A percentile compares a stretch with the other conserved stretches of the same genome.
Evolutionary conservation across 805 yeast species (phyloP).

Genomic region (Schwanniomyces yamadae): DNA sequence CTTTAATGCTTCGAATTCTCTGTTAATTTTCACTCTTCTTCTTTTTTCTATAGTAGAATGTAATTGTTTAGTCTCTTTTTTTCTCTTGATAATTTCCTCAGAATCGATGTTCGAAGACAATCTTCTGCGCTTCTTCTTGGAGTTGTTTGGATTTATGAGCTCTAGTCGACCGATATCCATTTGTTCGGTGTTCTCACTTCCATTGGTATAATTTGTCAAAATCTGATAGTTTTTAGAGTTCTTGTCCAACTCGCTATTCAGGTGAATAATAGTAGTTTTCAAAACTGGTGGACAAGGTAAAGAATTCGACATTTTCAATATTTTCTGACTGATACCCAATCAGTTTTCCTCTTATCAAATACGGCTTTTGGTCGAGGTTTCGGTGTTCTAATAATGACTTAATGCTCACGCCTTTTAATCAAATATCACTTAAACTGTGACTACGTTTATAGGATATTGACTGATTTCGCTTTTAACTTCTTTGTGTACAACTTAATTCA

Average conservation of each 20-base stretch:
- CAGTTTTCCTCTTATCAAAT: too few species aligned
- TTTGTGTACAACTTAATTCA: too few species aligned
- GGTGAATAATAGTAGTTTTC: conserved; percentile 45
- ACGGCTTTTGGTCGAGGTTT: too few species aligned
- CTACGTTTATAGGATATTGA: too few species aligned
- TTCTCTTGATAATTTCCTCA: conserved; percentile 42
- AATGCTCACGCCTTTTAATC: too few species aligned
- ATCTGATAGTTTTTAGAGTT: conserved; percentile 44
- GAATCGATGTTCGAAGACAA: conserved; percentile 37
- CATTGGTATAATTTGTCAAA: conserved; percentile 32
- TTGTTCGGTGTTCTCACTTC: neutral
- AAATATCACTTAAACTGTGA: too few species aligned
- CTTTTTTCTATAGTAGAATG: conserved; percentile 82
- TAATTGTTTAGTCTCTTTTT: conserved; percentile 42
- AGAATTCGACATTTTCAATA: too few species aligned
- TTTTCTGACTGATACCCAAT: too few species aligned
- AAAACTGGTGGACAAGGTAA: conserved; percentile 42
- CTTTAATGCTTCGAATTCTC: conserved; percentile 80
- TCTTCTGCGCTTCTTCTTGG: conserved; percentile 39
- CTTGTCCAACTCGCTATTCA: conserved; percentile 42
- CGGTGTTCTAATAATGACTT: too few species aligned
- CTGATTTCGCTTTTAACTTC: too few species aligned
- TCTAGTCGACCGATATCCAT: conserved; percentile 3
- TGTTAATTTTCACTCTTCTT: conserved; percentile 72
- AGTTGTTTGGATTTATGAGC: conserved; percentile 1